These are phyloP conservation scores for Sutorius eximius DNA, from an alignment of 1,284 basidiomycete genomes.

Conservation along the genomic window DNA sequence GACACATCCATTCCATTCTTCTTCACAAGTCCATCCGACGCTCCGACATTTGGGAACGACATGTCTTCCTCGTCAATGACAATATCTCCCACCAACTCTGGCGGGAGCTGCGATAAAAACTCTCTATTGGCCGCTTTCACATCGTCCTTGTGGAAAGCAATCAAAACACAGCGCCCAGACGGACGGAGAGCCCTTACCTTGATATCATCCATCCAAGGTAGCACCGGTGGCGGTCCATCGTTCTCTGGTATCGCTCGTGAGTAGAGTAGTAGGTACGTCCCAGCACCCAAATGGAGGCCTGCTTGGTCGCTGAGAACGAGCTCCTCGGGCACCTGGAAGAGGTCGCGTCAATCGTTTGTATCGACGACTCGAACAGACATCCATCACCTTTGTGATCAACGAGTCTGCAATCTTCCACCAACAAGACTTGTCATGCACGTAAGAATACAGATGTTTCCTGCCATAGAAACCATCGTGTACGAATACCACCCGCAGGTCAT, in stretches of 20 bases:
- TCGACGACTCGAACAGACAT: background rate
- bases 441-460: conserved; percentile 71
- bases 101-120: conserved; percentile 31
- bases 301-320: conserved; percentile 61
- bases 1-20: conserved; percentile 19
- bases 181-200: conserved; percentile 32
- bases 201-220: conserved; percentile 43
- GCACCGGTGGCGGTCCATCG: conserved; percentile 3
- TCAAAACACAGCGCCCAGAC: background rate
- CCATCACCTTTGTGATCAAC: conserved; percentile 54
- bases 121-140: conserved; percentile 28
- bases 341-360: background rate
- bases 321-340: conserved; percentile 61
- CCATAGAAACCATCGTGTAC: conserved; percentile 74
- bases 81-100: conserved; percentile 31
- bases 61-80: conserved; percentile 14
- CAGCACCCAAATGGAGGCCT: conserved; percentile 70
- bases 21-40: background rate
- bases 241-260: conserved; percentile 50
- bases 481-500: conserved; percentile 73
- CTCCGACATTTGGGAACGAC: background rate
- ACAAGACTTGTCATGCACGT: conserved; percentile 58
- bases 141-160: conserved; percentile 22
- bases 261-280: conserved; percentile 73
- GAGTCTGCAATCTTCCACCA: conserved; percentile 84